These are phyloP conservation scores for Metschnikowia dekortorum DNA, from an alignment of 805 yeast genomes.

Conservation along the genomic window DNA sequence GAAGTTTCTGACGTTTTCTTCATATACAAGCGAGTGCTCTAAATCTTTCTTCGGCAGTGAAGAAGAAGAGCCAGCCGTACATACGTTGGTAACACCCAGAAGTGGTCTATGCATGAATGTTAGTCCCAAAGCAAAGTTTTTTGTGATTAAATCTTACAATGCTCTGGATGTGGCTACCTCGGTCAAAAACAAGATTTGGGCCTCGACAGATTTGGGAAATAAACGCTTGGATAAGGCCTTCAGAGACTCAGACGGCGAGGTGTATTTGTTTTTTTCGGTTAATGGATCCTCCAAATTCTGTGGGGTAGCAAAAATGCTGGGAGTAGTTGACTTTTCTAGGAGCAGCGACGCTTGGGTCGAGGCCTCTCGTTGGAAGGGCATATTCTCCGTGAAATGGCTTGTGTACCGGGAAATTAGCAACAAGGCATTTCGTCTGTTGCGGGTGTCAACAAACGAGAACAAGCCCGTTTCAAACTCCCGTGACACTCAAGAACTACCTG, in stretches of 20 bases:
- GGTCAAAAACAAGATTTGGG: constrained; percentile 49
- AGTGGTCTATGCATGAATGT: not conserved
- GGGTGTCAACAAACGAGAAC: constrained; percentile 42
- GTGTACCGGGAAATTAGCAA: constrained; percentile 49
- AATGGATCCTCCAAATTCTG: constrained; percentile 45
- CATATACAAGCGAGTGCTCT: not conserved
- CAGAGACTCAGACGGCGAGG: constrained; percentile 23
- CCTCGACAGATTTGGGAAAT: constrained; percentile 56
- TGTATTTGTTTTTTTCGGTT: constrained; percentile 54
- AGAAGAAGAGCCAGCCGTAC: not conserved
- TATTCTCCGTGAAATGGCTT: constrained; percentile 53
- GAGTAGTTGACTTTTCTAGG: constrained; percentile 30
- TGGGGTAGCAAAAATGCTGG: constrained; percentile 48
- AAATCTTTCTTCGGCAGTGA: not conserved
- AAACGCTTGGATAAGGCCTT: constrained; percentile 46
- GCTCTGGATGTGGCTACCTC: constrained; percentile 48
- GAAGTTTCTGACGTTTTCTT: not conserved
- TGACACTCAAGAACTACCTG: constrained; percentile 58
- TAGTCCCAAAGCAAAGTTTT: constrained; percentile 25
- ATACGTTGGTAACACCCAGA: not conserved
- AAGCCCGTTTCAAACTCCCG: constrained; percentile 56
- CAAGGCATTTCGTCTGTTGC: constrained; percentile 41
- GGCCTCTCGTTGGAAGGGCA: constrained; percentile 47
- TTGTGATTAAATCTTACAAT: constrained; percentile 53
- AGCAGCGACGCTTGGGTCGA: constrained; percentile 45